phyloP scores from a whole-genome alignment of 805 yeast genomes.

The Suhomyces pyralidae region DNA sequence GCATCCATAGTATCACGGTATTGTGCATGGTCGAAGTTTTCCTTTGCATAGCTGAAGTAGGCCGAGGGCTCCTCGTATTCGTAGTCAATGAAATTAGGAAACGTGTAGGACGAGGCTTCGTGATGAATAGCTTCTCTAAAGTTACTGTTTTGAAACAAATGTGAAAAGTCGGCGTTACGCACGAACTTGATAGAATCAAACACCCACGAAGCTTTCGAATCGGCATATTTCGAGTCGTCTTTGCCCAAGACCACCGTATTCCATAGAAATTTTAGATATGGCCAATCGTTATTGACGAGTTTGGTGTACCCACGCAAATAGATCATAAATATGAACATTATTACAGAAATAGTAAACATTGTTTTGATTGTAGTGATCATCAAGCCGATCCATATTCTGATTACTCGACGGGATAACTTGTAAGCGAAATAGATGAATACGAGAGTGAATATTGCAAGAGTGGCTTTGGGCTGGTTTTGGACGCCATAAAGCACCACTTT shows the following conservation, averaged over 20 bases:
- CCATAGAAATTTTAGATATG: conserved; percentile 3
- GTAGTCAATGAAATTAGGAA: not conserved
- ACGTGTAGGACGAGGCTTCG: not conserved
- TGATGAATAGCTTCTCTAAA: not conserved
- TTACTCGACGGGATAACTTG: conserved; percentile 11
- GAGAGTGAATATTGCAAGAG: conserved; percentile 12
- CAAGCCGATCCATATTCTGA: conserved; percentile 21
- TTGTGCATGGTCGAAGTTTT: not conserved
- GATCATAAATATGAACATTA: conserved; percentile 13
- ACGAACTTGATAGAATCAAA: not conserved
- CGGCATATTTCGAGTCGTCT: not conserved
- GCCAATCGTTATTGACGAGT: conserved; percentile 18
- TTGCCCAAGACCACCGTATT: not conserved
- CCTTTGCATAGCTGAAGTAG: conserved; percentile 9
- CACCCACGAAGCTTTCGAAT: not conserved
- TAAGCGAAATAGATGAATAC: conserved; percentile 18
- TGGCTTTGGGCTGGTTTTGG: conserved; percentile 18
- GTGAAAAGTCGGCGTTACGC: not conserved
- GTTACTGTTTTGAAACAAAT: not conserved
- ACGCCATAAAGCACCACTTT: conserved; percentile 3
- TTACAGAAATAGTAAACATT: conserved; percentile 12
- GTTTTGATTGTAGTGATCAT: conserved; percentile 19
- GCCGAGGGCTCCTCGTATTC: conserved; percentile 3
- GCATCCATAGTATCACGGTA: not conserved
- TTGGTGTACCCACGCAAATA: conserved; percentile 22